A percentile compares a stretch with the other conserved stretches of the same genome.
Conservation (phyloP, 78 protist genomes). For the Isochrysis galbana region DNA sequence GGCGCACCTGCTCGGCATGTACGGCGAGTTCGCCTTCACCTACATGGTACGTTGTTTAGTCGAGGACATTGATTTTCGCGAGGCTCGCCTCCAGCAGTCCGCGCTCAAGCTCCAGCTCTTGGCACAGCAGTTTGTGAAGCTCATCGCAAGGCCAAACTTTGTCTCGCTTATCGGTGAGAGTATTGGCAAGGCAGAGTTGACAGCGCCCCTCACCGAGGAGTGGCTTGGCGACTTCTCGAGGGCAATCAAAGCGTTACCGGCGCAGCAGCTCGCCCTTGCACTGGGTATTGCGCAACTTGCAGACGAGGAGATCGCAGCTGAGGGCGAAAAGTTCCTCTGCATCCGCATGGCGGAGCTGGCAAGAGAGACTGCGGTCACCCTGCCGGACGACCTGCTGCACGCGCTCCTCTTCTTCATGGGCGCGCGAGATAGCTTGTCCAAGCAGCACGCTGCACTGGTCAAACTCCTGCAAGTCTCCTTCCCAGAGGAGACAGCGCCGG, state of each 20-base stretch:
- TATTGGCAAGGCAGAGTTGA: not conserved
- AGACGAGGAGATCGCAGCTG: not conserved
- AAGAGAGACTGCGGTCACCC: not conserved
- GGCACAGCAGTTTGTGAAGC: not conserved
- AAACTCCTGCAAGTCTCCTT: not conserved
- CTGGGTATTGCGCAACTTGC: not conserved
- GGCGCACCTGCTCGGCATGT: not conserved
- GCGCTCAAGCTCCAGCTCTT: not conserved
- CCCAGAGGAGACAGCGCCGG: not conserved
- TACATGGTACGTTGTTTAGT: not conserved
- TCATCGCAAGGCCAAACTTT: not conserved
- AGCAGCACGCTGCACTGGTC: not conserved
- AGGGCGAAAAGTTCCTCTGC: slow-evolving; percentile 11
- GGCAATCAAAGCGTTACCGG: not conserved
- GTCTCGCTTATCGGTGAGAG: not conserved
- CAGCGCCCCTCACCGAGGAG: not conserved
- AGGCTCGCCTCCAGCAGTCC: not conserved
- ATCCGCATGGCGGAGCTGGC: not conserved
- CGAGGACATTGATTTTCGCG: slow-evolving; percentile 25
- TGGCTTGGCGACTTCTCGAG: not conserved
- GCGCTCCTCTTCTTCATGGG: slow-evolving; percentile 7
- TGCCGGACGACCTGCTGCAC: slow-evolving; percentile 18
- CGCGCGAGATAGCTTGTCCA: not conserved
- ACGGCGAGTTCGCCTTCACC: not conserved
- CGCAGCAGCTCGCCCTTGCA: slow-evolving; percentile 11